Evolutionary conservation across 345 rosid genomes (phyloP).

Genomic region (Hypericum perforatum): DNA sequence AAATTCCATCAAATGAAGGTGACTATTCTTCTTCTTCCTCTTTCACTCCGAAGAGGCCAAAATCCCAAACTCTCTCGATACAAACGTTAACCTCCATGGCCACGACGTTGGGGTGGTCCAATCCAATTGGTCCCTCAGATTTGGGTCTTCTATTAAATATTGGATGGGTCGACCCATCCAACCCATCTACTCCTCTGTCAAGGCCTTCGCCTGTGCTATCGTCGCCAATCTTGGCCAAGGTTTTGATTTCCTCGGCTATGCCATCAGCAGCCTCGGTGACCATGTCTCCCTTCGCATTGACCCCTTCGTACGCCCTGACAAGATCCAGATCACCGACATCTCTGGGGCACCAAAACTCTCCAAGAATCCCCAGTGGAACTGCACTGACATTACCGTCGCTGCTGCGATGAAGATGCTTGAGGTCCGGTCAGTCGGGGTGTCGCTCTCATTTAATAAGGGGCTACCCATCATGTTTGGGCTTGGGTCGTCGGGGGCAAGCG

Average conservation of each 20-base stretch:
- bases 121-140: too few relatives aligned
- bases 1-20: too few relatives aligned
- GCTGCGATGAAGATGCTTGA: constrained; percentile 70
- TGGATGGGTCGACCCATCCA: too few relatives aligned
- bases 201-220: constrained; percentile 77
- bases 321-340: too few relatives aligned
- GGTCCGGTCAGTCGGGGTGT: constrained; percentile 59
- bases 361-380: constrained; percentile 61
- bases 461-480: constrained; percentile 66
- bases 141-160: too few relatives aligned
- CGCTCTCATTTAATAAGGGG: constrained; percentile 62
- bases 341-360: constrained; percentile 54
- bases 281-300: too few relatives aligned
- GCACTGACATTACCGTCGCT: constrained; percentile 85
- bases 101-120: too few relatives aligned
- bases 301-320: too few relatives aligned
- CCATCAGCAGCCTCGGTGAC: constrained; percentile 84
- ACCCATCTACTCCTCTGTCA: constrained; percentile 66
- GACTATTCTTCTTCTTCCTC: too few relatives aligned
- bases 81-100: too few relatives aligned
- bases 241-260: constrained; percentile 80
- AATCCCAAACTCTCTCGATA: too few relatives aligned
- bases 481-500: constrained; percentile 85
- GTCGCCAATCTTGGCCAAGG: constrained; percentile 89
- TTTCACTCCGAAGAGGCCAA: too few relatives aligned